A percentile compares a stretch with the other conserved stretches of the same genome.
These are phyloP conservation scores for Mycena kentingensis DNA, from an alignment of 768 basidiomycete genomes.

Conservation along the genomic window DNA sequence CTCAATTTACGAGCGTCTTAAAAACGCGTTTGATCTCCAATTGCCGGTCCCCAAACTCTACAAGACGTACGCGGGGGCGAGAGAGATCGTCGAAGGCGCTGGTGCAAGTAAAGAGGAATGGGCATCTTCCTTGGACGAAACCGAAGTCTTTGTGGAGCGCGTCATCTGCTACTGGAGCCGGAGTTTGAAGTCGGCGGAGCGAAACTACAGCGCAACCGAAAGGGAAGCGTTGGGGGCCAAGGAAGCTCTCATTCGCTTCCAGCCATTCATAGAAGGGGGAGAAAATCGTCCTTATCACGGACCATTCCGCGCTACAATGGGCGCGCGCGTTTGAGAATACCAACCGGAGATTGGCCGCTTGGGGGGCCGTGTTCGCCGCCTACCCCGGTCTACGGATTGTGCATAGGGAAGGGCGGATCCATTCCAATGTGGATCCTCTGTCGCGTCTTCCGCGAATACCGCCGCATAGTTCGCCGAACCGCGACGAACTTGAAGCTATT, in stretches of 20 bases:
- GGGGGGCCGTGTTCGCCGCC: constrained; percentile 30
- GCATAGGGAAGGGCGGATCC: constrained; percentile 30
- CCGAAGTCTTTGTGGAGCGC: constrained; percentile 24
- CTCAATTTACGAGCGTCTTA: neutral
- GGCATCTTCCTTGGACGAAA: constrained; percentile 10
- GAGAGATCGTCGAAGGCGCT: neutral
- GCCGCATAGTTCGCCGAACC: neutral
- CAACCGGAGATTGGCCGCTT: constrained; percentile 23
- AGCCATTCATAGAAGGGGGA: too few species aligned
- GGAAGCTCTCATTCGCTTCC: too few species aligned
- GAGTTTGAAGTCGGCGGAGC: neutral
- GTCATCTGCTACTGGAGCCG: constrained; percentile 16
- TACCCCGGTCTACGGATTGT: constrained; percentile 29
- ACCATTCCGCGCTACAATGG: constrained; percentile 19
- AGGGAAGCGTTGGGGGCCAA: too few species aligned
- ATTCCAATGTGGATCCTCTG: constrained; percentile 27
- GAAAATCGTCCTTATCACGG: neutral
- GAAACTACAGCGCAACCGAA: too few species aligned
- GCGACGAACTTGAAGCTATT: neutral
- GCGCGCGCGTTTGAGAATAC: constrained; percentile 8
- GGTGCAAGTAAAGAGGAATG: neutral
- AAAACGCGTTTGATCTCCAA: neutral
- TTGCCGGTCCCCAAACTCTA: neutral
- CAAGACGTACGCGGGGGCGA: neutral
- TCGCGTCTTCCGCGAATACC: neutral